These are phyloP conservation scores for Calonectria fujianensis DNA, from an alignment of 2,329 filamentous ascomycete species.

Conservation along the genomic window DNA sequence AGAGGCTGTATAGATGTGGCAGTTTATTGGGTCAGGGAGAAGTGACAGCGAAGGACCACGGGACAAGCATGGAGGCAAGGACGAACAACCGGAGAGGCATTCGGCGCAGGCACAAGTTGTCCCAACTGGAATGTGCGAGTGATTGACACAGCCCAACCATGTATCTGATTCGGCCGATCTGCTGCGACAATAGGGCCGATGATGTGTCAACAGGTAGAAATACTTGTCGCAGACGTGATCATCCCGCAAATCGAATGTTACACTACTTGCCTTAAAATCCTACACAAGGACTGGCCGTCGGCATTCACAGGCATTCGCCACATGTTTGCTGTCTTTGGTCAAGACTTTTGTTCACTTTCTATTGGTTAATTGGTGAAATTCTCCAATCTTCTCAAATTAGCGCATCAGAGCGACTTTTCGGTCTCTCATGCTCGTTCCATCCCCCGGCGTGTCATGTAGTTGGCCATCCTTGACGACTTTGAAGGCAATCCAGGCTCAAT, in stretches of 20 bases:
- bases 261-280: not conserved
- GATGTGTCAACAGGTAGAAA: not conserved
- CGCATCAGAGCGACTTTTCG: not conserved
- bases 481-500: accelerated
- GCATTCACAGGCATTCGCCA: not conserved
- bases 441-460: too few species aligned
- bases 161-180: not conserved
- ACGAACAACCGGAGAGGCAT: not conserved
- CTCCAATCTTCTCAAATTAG: not conserved
- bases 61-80: not conserved
- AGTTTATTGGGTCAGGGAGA: not conserved
- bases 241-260: not conserved
- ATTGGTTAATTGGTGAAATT: too few species aligned
- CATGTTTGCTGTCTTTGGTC: not conserved
- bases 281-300: not conserved
- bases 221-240: not conserved
- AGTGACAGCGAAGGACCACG: not conserved
- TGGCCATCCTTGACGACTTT: not conserved
- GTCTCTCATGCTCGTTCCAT: not conserved
- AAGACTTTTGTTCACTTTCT: not conserved
- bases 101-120: not conserved
- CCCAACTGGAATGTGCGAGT: too few species aligned
- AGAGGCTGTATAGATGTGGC: not conserved
- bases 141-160: not conserved
- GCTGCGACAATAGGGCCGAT: not conserved